Evolutionary conservation across 116 monocot genomes (phyloP), one percentile per base, ranked within the genome.

Genomic region (Zostera marina): DNA sequence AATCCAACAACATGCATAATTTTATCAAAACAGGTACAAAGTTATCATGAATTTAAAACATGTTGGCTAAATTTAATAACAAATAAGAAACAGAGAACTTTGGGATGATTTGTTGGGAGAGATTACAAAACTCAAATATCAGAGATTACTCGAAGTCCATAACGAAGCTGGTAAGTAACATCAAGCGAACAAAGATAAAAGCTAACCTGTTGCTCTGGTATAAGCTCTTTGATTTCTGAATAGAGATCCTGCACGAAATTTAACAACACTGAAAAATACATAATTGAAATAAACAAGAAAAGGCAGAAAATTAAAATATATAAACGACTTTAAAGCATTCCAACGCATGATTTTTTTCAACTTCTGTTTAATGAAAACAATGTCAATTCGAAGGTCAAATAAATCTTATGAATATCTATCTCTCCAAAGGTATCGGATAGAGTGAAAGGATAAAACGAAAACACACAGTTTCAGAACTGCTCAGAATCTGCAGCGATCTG

Each of bases 131-230:
- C 32, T 32, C 32, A 3, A 32, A 32, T 32, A 32, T 32, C 32
- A 32, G 43, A 59, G 32, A 32, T 32, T 32, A 59, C 42, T 43
- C 22, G 40, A 43, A 41, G 17, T 59, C 43, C 59, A 41, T 3
- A 14, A 19, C n/a, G 25, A 54, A 24, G 25, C 47, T 26, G 26
- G 25, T 21, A 60, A 25, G 44, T 22, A 60, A 13, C 42, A 24
- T 23, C 1, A 24, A 9, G 6, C 54, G 11, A 4, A 49, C 38
- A 40, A 63, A 22, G n/a, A 9, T 47, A 14, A 51, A 63, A 55
- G 32, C 13, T 52, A 63, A 89, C 96, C 79, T 82, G 85, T 60
- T 89, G 96, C 59, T 96, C 89, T 20, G 89, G 96, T 76, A 96
- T 85, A 66, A 85, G 51, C 11, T 98, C 86, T 68, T 76, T 71